Percentiles rank a stretch among this genome's conserved stretches.
These are phyloP conservation scores for Mesembryanthemum crystallinum DNA, from an alignment of 148 eudicot genomes.

Conservation along the genomic window DNA sequence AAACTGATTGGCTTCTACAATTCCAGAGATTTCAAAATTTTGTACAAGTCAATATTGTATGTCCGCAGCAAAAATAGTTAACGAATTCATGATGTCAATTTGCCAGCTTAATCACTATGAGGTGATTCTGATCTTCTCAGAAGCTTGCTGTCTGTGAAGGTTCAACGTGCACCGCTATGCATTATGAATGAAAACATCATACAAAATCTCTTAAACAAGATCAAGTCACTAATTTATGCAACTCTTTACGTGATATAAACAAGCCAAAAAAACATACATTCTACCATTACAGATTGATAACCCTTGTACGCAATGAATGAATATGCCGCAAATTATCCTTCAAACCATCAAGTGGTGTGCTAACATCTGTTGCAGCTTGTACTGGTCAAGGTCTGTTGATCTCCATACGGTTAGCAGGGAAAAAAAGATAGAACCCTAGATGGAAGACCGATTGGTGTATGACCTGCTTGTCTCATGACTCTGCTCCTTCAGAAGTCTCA, in stretches of 20 bases:
- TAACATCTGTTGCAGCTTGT: slow-evolving; percentile 13
- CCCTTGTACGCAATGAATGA: slow-evolving; percentile 23
- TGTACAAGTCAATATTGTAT: too few species aligned
- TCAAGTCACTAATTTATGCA: background rate
- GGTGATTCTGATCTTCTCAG: background rate
- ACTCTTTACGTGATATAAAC: slow-evolving; percentile 10
- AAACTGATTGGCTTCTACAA: background rate
- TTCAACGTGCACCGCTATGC: too few species aligned
- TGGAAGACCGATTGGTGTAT: background rate
- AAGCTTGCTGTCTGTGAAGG: background rate
- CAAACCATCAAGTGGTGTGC: slow-evolving; percentile 9
- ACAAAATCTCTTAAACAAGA: background rate
- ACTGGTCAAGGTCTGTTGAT: slow-evolving; percentile 13
- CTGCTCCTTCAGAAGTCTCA: slow-evolving; percentile 25
- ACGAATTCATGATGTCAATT: too few species aligned
- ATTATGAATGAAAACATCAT: background rate
- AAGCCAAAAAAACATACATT: slow-evolving; percentile 16
- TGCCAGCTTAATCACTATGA: too few species aligned
- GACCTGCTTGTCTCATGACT: slow-evolving; percentile 16
- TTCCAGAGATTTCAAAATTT: background rate
- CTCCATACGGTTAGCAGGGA: slow-evolving; percentile 17
- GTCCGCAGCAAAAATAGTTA: too few species aligned
- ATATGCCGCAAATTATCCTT: slow-evolving; percentile 12
- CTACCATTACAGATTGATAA: slow-evolving; percentile 10
- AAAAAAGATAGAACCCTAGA: slow-evolving; percentile 8